These are phyloP conservation scores for Chlamydomonas reinhardtii DNA, from an alignment of 163 green algal genomes.

Conservation along the genomic window DNA sequence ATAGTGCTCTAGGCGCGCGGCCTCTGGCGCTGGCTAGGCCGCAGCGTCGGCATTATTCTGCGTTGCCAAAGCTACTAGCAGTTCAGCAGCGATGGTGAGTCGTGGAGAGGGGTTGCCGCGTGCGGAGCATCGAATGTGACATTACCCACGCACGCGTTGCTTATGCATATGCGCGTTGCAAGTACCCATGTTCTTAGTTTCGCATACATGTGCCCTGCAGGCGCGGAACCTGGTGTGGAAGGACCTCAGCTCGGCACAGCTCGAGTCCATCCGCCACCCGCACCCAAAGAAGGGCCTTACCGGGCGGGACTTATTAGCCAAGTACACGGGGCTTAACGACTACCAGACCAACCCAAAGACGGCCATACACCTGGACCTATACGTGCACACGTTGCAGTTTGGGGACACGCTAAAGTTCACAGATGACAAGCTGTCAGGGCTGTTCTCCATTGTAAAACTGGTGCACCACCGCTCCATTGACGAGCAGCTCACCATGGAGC, in stretches of 20 bases:
- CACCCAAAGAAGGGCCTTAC: constrained; percentile 54
- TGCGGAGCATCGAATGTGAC: no score
- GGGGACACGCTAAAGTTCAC: constrained; percentile 57
- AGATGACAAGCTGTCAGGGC: constrained; percentile 68
- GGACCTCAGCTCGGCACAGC: constrained; percentile 62
- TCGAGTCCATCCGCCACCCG: constrained; percentile 52
- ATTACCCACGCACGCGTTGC: no score
- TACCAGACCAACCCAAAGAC: constrained; percentile 39
- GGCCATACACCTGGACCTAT: constrained; percentile 69
- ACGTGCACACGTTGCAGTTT: constrained; percentile 62
- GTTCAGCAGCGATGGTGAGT: no score
- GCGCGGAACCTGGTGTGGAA: constrained; percentile 63
- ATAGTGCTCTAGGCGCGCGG: no score
- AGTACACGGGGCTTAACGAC: constrained; percentile 44
- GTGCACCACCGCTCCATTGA: constrained; percentile 58
- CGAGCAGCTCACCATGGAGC: constrained; percentile 64
- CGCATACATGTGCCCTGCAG: neutral
- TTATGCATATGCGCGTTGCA: no score
- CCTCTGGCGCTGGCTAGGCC: no score
- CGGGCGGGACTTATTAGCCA: constrained; percentile 52
- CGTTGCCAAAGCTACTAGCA: no score
- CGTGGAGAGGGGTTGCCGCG: no score
- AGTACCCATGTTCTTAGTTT: no score
- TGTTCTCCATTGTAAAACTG: constrained; percentile 72
- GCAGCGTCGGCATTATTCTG: no score